Conservation (phyloP, 257 asterid species). For the Gentiana straminea region DNA sequence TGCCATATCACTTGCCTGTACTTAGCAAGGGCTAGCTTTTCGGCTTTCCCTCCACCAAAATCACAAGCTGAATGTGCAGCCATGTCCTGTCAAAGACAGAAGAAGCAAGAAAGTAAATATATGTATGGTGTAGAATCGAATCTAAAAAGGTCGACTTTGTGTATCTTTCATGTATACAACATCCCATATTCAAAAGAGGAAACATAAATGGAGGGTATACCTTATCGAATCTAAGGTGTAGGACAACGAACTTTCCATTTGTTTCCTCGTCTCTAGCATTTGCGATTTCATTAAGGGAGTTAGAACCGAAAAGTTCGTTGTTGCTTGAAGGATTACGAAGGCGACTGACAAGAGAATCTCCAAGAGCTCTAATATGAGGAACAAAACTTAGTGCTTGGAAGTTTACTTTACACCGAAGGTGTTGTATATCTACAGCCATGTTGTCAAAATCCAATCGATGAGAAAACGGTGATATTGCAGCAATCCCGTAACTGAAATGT, state of each 20-base stretch:
- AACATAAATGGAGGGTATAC: conserved; percentile 15
- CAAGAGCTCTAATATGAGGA: conserved; percentile 79
- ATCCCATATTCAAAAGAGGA: background rate
- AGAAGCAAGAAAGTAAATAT: too few relatives aligned
- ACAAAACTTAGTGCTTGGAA: conserved; percentile 82
- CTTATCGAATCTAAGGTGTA: conserved; percentile 98
- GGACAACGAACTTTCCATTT: conserved; percentile 65
- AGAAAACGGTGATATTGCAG: conserved; percentile 94
- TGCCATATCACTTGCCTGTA: conserved; percentile 95
- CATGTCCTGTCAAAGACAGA: conserved; percentile 60
- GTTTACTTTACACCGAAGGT: conserved; percentile 90
- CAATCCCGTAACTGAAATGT: conserved; percentile 71
- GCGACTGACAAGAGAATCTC: conserved; percentile 76
- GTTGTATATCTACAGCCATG: conserved; percentile 90
- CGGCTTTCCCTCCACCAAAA: conserved; percentile 99
- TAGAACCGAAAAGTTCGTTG: conserved; percentile 26
- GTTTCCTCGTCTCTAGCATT: conserved; percentile 30
- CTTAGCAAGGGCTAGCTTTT: conserved; percentile 89
- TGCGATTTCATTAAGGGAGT: conserved; percentile 34
- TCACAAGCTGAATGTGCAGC: conserved; percentile 99
- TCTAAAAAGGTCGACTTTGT: background rate
- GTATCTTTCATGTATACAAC: background rate
- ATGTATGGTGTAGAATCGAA: too few relatives aligned
- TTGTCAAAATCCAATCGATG: conserved; percentile 87
- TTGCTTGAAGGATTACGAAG: conserved; percentile 44